These are phyloP conservation scores for Colletotrichum destructivum DNA, from an alignment of 2,329 filamentous ascomycete genomes.

Conservation along the genomic window DNA sequence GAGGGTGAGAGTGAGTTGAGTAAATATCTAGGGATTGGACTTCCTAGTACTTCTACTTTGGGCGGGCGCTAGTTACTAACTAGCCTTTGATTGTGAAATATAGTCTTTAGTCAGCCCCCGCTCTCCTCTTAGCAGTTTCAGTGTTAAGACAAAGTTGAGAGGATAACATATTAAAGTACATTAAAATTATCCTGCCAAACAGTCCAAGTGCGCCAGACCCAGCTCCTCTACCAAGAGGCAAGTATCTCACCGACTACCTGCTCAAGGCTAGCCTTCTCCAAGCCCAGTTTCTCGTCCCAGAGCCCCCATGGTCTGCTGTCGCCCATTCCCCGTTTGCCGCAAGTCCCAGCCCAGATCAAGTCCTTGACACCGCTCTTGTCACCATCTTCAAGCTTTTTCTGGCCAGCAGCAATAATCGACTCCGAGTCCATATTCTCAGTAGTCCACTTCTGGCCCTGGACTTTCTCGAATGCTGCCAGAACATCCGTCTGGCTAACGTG, in stretches of 20 bases:
- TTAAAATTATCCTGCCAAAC: too few species aligned
- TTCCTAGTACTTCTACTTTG: too few species aligned
- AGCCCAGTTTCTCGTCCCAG: conserved; percentile 16
- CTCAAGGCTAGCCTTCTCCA: not conserved
- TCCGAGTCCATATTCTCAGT: not conserved
- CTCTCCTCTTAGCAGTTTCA: too few species aligned
- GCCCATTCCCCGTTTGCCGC: conserved; percentile 1
- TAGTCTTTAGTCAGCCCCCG: too few species aligned
- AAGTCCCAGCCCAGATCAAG: conserved; percentile 7
- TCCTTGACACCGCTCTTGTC: not conserved
- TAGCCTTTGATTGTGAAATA: too few species aligned
- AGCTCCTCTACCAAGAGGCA: too few species aligned
- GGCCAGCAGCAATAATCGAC: not conserved
- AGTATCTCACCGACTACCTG: not conserved
- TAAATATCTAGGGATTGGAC: too few species aligned
- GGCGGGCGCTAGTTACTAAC: too few species aligned
- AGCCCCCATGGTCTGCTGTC: conserved; percentile 10
- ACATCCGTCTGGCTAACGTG: conserved; percentile 7
- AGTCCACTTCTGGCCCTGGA: conserved; percentile 6
- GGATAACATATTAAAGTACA: too few species aligned
- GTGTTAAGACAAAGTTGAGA: too few species aligned
- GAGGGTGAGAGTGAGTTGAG: too few species aligned
- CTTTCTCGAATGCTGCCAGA: not conserved
- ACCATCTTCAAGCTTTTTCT: not conserved
- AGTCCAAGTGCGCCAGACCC: too few species aligned